These are phyloP conservation scores for Petunia hybrid DNA, from an alignment of 305 asterid species.

Conservation along the genomic window DNA sequence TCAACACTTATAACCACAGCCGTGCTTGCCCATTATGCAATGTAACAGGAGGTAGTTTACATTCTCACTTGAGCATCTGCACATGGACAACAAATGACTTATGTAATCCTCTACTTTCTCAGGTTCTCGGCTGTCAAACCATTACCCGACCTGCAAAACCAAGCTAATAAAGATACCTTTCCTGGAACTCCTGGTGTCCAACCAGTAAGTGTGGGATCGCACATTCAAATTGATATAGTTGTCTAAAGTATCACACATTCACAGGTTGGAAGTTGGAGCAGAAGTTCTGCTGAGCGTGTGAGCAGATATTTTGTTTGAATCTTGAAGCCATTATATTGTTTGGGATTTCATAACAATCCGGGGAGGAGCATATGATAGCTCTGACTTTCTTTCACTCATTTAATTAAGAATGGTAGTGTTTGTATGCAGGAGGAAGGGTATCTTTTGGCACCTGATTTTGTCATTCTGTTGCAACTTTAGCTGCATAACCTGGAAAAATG, in stretches of 20 bases:
- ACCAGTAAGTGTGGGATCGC: background rate
- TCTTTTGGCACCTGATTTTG: background rate
- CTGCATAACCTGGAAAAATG: background rate
- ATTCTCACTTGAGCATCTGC: background rate
- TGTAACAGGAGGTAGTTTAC: background rate
- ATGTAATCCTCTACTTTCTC: background rate
- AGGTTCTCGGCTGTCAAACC: background rate
- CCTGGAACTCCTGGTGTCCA: background rate
- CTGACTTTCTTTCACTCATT: too few relatives aligned
- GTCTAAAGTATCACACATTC: conserved; percentile 9
- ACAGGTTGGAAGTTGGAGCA: background rate
- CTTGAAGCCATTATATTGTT: conserved; percentile 4
- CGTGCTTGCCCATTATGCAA: conserved; percentile 3
- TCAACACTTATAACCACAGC: background rate
- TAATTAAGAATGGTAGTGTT: background rate
- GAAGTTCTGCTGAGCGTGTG: background rate
- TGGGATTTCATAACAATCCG: background rate
- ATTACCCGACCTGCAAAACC: background rate
- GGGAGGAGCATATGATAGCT: background rate
- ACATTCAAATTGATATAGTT: conserved; percentile 4
- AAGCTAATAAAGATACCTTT: background rate
- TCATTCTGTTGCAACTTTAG: background rate
- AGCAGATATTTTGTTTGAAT: background rate
- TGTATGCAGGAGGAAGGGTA: background rate
- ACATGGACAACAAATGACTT: background rate